A percentile compares a stretch with the other conserved stretches of the same genome.
Evolutionary conservation across 495 filamentous ascomycete species (phyloP).

Genomic region (Xylaria intraflava): DNA sequence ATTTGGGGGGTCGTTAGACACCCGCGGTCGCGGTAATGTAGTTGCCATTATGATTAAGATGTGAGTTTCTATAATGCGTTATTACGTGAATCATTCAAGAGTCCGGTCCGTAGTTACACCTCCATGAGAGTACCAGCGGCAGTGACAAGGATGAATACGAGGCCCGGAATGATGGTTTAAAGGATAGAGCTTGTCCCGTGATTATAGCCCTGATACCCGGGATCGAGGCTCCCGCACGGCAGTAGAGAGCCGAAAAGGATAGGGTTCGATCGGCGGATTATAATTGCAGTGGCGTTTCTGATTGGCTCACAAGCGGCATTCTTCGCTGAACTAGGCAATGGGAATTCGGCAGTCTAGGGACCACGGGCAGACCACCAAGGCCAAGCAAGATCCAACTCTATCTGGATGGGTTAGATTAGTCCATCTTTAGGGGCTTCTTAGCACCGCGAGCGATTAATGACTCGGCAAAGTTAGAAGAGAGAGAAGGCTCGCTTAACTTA

Average conservation of each 20-base stretch:
- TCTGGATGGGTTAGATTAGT: not conserved
- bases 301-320: constrained; percentile 2
- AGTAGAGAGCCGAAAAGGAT: not conserved
- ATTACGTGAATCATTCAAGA: not conserved
- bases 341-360: constrained; percentile 5
- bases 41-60: constrained; percentile 45
- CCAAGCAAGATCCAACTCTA: not conserved
- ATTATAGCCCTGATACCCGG: constrained; percentile 1
- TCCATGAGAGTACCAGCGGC: constrained; percentile 4
- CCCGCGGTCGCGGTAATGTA: constrained; percentile 58
- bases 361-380: not conserved
- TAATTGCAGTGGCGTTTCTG: not conserved
- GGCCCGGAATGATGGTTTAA: not conserved
- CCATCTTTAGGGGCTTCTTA: not conserved
- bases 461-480: not conserved
- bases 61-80: constrained; percentile 9
- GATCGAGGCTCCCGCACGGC: not conserved
- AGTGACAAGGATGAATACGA: not conserved
- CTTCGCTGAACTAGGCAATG: constrained; percentile 2
- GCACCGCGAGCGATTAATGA: not conserved
- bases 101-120: constrained; percentile 3
- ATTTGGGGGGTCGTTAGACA: constrained; percentile 56
- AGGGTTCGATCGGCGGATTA: not conserved
- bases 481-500: not conserved
- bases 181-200: not conserved